Evolutionary conservation across 2,329 filamentous ascomycete species (phyloP).

Genomic region (Fusarium verrucosum): DNA sequence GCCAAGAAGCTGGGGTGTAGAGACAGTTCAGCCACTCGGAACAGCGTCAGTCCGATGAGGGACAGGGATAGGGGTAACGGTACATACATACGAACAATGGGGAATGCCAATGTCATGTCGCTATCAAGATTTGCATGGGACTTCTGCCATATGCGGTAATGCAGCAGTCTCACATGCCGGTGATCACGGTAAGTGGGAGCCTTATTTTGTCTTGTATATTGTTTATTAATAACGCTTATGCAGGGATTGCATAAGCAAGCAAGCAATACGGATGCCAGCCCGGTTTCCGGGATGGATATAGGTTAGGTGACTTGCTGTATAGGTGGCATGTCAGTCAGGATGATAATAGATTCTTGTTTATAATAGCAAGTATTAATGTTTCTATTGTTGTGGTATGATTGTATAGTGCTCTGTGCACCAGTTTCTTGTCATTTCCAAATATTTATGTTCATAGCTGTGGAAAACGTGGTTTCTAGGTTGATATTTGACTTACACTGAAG

Average conservation of each 20-base stretch:
- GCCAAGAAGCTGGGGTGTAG: conserved; percentile 3
- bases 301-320: background rate
- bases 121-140: background rate
- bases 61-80: conserved; percentile 9
- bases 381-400: background rate
- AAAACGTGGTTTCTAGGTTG: background rate
- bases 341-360: background rate
- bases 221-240: background rate
- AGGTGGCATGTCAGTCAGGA: background rate
- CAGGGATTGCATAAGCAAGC: background rate
- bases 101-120: background rate
- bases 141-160: background rate
- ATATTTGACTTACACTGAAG: no score
- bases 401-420: background rate
- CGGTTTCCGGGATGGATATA: no score
- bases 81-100: conserved; percentile 2
- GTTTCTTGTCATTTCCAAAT: background rate
- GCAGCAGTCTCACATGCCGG: conserved; percentile 1
- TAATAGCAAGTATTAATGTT: background rate
- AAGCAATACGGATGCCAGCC: no score
- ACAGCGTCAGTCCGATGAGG: conserved; percentile 3
- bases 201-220: background rate
- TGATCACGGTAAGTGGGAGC: background rate
- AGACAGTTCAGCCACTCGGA: background rate
- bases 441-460: no score